phyloP scores from a whole-genome alignment of 2,329 filamentous ascomycete genomes.

The Lachnellula subtilissima region DNA sequence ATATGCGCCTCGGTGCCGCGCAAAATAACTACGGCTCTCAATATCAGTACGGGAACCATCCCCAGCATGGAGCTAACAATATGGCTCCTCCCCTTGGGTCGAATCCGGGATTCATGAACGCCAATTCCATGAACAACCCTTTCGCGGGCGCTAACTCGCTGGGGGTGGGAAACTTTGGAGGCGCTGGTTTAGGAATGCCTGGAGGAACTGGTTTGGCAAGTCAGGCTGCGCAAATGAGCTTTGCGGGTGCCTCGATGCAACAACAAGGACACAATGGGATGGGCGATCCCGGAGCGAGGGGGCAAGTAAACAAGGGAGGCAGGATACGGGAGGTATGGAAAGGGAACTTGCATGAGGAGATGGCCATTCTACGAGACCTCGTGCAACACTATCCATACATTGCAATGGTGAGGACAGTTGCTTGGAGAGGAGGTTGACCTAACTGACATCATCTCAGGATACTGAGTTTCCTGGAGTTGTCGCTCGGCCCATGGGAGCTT shows the following conservation, averaged over 20 bases:
- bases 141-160: slow-evolving; percentile 53
- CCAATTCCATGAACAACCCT: slow-evolving; percentile 63
- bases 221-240: slow-evolving; percentile 83
- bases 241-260: slow-evolving; percentile 65
- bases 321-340: slow-evolving; percentile 97
- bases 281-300: slow-evolving; percentile 49
- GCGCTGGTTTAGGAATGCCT: slow-evolving; percentile 47
- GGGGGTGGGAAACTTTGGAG: slow-evolving; percentile 52
- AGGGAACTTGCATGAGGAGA: slow-evolving; percentile 85
- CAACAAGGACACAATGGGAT: slow-evolving; percentile 53
- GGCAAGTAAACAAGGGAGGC: slow-evolving; percentile 55
- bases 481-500: slow-evolving; percentile 88
- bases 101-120: slow-evolving; percentile 67
- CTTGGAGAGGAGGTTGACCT: slow-evolving; percentile 2
- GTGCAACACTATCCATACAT: slow-evolving; percentile 93
- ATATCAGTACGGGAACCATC: slow-evolving; percentile 42
- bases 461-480: slow-evolving; percentile 99
- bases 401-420: slow-evolving; percentile 72
- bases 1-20: slow-evolving; percentile 32
- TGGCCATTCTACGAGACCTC: slow-evolving; percentile 75
- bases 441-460: slow-evolving; percentile 55
- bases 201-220: slow-evolving; percentile 70
- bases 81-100: slow-evolving; percentile 54
- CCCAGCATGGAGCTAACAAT: slow-evolving; percentile 38
- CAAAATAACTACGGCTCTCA: slow-evolving; percentile 33